Base-by-base conservation (phyloP, 2,329 filamentous ascomycete genomes). In the Beauveria australis region DNA sequence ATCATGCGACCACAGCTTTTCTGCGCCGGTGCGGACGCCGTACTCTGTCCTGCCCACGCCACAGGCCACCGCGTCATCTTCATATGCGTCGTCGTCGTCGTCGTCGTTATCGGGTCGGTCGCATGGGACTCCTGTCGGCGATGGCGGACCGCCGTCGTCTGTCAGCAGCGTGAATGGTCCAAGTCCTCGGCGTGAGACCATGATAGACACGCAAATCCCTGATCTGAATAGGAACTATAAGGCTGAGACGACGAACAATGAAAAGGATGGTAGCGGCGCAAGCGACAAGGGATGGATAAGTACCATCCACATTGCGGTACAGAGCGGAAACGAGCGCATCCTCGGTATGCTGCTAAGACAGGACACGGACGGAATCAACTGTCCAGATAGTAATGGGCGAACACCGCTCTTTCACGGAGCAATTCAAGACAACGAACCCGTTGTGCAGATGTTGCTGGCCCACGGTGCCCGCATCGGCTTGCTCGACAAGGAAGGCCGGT, bases 221-320 rank as follows among this genome's bases (percentile, higher is more conserved):
- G 33, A 37, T 6, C 5, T 6, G 14, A 37, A 3, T 14, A 16
- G 6, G 14, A 37, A 16, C 1, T 6, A 3, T 16, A 14, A 37
- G 12, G 16, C 33, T 2, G 33, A 37, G 33, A 16, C 14, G 33
- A 10, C 3, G 6, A 3, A 3, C 9, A n/a, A 28, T 9, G 28
- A 43, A 3, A 14, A 10, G 8, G 37, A 43, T 5, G 18, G 18
- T 10, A n/a, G 40, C 24, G 24, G n/a, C 10, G 53, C 53, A 30
- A 44, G 37, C 14, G 53, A 54, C 24, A 54, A 54, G 24, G 53
- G 53, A 19, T 54, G 53, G 53, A 54, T 44, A 7, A 54, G 53
- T 18, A 54, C 53, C 53, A 54, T 54, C 44, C 53, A 54, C 53
- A 54, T 54, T 19, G 53, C 53, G 40, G 53, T 54, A 7, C 53